Base-by-base conservation (phyloP, 495 filamentous ascomycete species). In the Penicillium goetzii region DNA sequence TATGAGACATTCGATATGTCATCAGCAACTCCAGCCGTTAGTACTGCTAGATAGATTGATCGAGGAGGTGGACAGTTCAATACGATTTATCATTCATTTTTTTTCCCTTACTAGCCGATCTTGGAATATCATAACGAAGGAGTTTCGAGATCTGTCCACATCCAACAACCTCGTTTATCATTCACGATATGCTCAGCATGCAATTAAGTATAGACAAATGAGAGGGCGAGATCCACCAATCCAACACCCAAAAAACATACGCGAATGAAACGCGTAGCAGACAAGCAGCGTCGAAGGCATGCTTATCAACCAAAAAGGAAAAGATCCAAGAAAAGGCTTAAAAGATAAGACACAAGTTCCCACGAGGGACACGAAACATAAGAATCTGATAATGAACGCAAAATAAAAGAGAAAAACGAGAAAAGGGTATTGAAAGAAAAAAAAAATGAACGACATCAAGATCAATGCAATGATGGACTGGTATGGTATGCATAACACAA, bases 361-460 rank as follows among this genome's bases (percentile, higher is more conserved):
- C 4, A 25, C 30, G 19, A 32, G 19, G 52, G 4, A 40, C 25
- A 30, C 23, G 26, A 26, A 51, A 26, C 0, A 28, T 26, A 23
- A 55, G n/a, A 12, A 23, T 25, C 0, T n/a, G 40, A 58, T 61
- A 51, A 47, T 56, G 51, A 56, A 49, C 41, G 23, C 25, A 23
- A 9, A 45, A 50, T 47, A 60, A 59, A 49, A 62, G 26, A 58
- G 26, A 50, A 30, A 21, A 19, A 61, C 23, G 23, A 40, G 54
- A 65, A 56, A 52, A 67, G 63, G 66, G 63, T 66, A 69, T 62
- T 59, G 47, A 72, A 41, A 67, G 56, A 60, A 30, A 14, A 8
- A 17, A 59, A 52, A n/a, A n/a, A n/a, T n/a, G n/a, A 34, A 40
- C 53, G 30, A 40, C 53, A 54, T 47, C 57, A 10, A 45, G 49